Base-by-base conservation (phyloP, 768 basidiomycete genomes). In the Cyclocybe aegerita region DNA sequence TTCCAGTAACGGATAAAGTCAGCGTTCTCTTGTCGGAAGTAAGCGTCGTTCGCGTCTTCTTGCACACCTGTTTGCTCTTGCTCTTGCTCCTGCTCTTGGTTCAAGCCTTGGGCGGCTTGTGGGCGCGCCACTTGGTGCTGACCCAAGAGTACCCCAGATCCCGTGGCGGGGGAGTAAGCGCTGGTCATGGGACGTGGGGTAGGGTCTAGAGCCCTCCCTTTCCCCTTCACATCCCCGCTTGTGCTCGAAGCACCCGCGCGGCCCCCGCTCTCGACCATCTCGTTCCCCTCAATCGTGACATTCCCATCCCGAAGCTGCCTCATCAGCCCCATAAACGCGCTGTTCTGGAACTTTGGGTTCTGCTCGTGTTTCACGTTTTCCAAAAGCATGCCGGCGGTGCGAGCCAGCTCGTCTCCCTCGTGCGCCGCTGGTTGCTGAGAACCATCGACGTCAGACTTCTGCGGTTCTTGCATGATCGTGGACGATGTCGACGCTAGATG, bases 241-340 rank as follows among this genome's bases (percentile, higher is more conserved):
- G 51, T 2, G 58, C 50, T 23, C 23, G 23, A 23, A 23, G 23
- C 23, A 11, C 57, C 57, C 5, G 59, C 55, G 16, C 67, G 65
- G 9, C 70, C 73, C 41, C 73, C 72, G 44, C 72, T 82, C 50
- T 79, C 69, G 9, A 95, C 88, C 67, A 97, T 81, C 45, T 85
- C 69, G 60, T 93, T 85, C 14, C 87, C 90, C 42, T 89, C 83
- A 2, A 96, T 85, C 11, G 85, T 76, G 36, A 92, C 76, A 60
- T 88, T 80, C 7, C 85, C 81, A 66, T 94, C 93, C 35, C 90
- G 75, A 48, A 97, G 69, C 65, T 90, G 84, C 45, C 79, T 81
- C 93, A 97, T 96, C 23, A 97, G 75, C 15, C 78, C 77, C 76
- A 97, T 74, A 64, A 97, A 97, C 51, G 81, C 77, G 65, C 90